Evolutionary conservation across 2,329 filamentous ascomycete genomes (phyloP).

Genomic region (Davidsoniella virescens): DNA sequence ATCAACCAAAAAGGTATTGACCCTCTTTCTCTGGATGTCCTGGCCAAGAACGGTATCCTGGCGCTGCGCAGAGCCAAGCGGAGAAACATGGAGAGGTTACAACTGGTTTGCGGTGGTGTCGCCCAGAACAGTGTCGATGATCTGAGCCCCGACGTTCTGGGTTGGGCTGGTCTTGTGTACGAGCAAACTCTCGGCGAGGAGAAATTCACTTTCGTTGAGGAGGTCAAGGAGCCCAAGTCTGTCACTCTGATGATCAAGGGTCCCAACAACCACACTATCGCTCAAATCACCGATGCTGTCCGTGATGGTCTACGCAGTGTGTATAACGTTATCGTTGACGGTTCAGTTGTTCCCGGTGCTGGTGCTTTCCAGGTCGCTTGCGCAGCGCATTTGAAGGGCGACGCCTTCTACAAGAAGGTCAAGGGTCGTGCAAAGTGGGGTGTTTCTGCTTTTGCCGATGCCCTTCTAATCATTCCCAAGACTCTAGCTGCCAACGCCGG

Average conservation of each 20-base stretch:
- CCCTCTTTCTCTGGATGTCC: conserved; percentile 81
- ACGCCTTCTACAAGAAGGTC: conserved; percentile 72
- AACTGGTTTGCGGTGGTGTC: conserved; percentile 79
- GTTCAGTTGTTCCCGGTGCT: conserved; percentile 82
- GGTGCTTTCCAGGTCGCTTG: conserved; percentile 95
- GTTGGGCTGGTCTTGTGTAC: conserved; percentile 92
- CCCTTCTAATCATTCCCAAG: conserved; percentile 89
- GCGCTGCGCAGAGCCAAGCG: conserved; percentile 89
- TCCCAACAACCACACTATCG: conserved; percentile 90
- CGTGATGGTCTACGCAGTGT: conserved; percentile 88
- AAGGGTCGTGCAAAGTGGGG: conserved; percentile 98
- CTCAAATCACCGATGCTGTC: conserved; percentile 91
- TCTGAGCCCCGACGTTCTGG: conserved; percentile 69
- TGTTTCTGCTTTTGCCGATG: conserved; percentile 87
- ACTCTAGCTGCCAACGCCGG: conserved; percentile 91
- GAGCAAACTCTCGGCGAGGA: conserved; percentile 96
- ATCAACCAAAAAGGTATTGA: conserved; percentile 99
- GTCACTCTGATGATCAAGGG: conserved; percentile 97
- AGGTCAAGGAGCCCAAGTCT: conserved; percentile 96
- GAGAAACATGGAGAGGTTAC: conserved; percentile 96
- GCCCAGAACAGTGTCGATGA: conserved; percentile 97
- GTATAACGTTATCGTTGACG: conserved; percentile 99
- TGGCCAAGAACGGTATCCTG: conserved; percentile 96
- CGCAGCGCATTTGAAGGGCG: conserved; percentile 70
- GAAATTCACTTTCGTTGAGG: conserved; percentile 97